Base-by-base conservation (phyloP, 2,329 filamentous ascomycete species). In the Cladorrhinum sp. region DNA sequence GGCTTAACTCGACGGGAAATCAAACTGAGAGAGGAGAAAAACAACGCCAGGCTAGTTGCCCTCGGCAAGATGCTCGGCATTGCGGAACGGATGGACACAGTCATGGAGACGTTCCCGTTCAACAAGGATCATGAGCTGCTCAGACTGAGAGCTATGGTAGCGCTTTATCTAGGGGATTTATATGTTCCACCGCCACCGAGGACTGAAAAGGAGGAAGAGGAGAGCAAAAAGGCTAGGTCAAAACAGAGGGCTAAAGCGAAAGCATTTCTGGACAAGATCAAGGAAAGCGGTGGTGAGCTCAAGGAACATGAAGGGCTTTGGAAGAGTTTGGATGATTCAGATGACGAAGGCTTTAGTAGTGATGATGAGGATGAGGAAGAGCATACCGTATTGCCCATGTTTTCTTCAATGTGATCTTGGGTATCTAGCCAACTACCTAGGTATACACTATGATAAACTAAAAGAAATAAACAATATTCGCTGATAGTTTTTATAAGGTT, bases 111-210 rank as follows among this genome's bases (percentile, higher is more conserved):
- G 36, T 81, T 86, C 23, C 91, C 91, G 0, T 96, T 87, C 70
- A 86, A 86, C 28, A 85, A 86, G 60, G 87, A 86, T 66, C 73
- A 79, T 3, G 84, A 87, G 62, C 76, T 96, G 62, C 77, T 93
- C 51, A 80, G 88, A 53, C 76, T 96, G 23, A 81, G 91, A 56
- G 92, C 84, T 8, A 91, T 92, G 82, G 75, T 92, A 5, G 84
- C 86, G 0, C 77, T 95, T 16, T 96, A 91, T 80, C 79, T 91
- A 16, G 88, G 82, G 6, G 91, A 96, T 72, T 75, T 96, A 39
- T 71, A 76, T 24, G 68, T 86, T 21, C 79, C 80, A 0, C 67
- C 71, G 42, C 66, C 70, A n/a, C 67, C 75, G 26, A 62, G 67
- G 21, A 66, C 69, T 16, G 62, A 66, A 21, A 56, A 57, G 21